Evolutionary conservation across 225 moss, liverwort and hornwort species (phyloP).

Genomic region (Anthoceros angustus): DNA sequence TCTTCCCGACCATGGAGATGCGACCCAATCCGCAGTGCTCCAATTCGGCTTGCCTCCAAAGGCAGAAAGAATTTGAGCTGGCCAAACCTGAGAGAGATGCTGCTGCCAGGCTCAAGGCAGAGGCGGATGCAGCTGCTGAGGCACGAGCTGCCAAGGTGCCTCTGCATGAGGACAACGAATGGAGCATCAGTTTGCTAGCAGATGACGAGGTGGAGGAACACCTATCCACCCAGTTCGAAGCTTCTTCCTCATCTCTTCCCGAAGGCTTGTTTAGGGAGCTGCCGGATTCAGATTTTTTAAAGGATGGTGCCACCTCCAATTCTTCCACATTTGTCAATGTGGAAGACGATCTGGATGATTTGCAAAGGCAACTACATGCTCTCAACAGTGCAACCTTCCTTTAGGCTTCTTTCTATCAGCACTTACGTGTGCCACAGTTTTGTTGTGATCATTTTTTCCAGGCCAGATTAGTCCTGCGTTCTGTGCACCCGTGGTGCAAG

Average conservation of each 20-base stretch:
- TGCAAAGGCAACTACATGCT: conserved; percentile 80
- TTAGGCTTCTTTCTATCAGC: background rate
- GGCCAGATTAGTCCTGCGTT: no score
- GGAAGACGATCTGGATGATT: conserved; percentile 80
- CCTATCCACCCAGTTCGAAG: conserved; percentile 17
- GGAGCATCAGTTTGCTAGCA: conserved; percentile 86
- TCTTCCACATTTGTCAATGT: conserved; percentile 42
- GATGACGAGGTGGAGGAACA: conserved; percentile 44
- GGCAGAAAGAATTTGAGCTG: conserved; percentile 59
- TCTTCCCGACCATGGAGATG: conserved; percentile 95
- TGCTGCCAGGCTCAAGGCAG: conserved; percentile 48
- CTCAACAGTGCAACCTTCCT: conserved; percentile 21
- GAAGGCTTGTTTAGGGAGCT: conserved; percentile 72
- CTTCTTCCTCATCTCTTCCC: conserved; percentile 43
- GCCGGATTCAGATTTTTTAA: conserved; percentile 49
- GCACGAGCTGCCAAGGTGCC: conserved; percentile 50
- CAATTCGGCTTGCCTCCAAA: conserved; percentile 63
- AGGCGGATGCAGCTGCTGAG: conserved; percentile 54
- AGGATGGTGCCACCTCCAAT: conserved; percentile 39
- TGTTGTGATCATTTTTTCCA: no score
- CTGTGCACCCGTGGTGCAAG: no score
- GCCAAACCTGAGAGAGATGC: conserved; percentile 73
- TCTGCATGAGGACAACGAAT: conserved; percentile 82
- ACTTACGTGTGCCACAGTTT: no score
- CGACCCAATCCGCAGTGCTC: conserved; percentile 83